phyloP scores from a whole-genome alignment of 2,329 filamentous ascomycete species.

The Pseudocercospora pini-densiflorae region DNA sequence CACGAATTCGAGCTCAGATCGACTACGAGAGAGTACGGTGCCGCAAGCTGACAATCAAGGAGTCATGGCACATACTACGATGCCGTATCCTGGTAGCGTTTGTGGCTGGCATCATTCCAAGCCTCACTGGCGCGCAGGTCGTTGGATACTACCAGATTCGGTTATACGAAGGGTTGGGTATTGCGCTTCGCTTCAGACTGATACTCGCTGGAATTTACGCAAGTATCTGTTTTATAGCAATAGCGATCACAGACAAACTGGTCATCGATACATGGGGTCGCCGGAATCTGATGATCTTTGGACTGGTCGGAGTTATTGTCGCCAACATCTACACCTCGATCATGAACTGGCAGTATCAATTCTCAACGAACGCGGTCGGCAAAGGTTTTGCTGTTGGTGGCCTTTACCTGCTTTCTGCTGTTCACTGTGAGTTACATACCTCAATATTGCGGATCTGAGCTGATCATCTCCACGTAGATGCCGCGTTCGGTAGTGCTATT shows the following conservation, averaged over 20 bases:
- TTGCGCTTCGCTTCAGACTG: slow-evolving; percentile 54
- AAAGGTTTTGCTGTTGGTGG: slow-evolving; percentile 63
- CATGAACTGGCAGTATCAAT: slow-evolving; percentile 61
- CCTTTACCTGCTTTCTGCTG: slow-evolving; percentile 61
- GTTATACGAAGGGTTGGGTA: slow-evolving; percentile 59
- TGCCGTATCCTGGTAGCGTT: slow-evolving; percentile 58
- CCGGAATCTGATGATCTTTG: slow-evolving; percentile 60
- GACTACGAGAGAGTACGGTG: slow-evolving; percentile 47
- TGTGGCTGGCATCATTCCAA: slow-evolving; percentile 60
- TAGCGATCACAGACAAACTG: slow-evolving; percentile 55
- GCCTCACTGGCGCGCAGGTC: slow-evolving; percentile 60
- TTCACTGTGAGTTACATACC: slow-evolving; percentile 51
- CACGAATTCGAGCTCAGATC: slow-evolving; percentile 51
- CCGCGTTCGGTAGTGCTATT: slow-evolving; percentile 10
- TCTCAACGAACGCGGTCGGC: slow-evolving; percentile 57
- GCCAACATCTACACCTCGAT: slow-evolving; percentile 62
- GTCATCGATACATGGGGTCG: slow-evolving; percentile 62
- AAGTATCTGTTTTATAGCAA: slow-evolving; percentile 55
- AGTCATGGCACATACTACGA: slow-evolving; percentile 56
- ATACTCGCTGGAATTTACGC: slow-evolving; percentile 59
- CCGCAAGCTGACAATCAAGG: slow-evolving; percentile 44
- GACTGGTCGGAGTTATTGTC: slow-evolving; percentile 56
- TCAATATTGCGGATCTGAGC: slow-evolving; percentile 9
- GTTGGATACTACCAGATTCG: slow-evolving; percentile 52
- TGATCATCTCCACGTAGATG: slow-evolving; percentile 41